Evolutionary conservation across 805 yeast species (phyloP).

Genomic region (Lipomyces kockii): DNA sequence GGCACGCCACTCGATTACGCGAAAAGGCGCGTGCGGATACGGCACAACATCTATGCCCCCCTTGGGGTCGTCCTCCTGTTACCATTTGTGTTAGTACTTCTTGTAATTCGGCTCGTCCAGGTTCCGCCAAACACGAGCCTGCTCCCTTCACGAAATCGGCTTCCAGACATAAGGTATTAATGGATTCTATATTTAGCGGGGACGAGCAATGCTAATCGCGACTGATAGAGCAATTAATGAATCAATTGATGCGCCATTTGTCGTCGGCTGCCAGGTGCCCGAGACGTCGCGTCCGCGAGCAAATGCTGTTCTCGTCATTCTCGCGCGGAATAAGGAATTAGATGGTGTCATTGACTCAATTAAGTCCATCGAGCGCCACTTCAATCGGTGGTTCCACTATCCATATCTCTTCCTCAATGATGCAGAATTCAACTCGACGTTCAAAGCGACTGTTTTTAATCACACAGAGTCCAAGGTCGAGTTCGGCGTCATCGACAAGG

Average conservation of each 20-base stretch:
- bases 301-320: constrained; percentile 82
- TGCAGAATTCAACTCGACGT: constrained; percentile 69
- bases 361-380: constrained; percentile 78
- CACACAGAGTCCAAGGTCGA: constrained; percentile 65
- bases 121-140: constrained; percentile 3
- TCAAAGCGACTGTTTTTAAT: constrained; percentile 56
- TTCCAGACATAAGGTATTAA: constrained; percentile 19
- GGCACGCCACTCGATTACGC: constrained; percentile 16
- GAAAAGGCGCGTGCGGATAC: constrained; percentile 31
- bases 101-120: constrained; percentile 6
- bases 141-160: constrained; percentile 4
- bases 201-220: background rate
- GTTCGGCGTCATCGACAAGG: constrained; percentile 67
- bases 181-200: background rate
- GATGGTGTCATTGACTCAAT: constrained; percentile 77
- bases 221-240: constrained; percentile 29
- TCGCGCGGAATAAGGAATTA: constrained; percentile 80
- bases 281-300: constrained; percentile 59
- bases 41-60: constrained; percentile 26
- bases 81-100: constrained; percentile 18
- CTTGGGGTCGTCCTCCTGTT: constrained; percentile 19
- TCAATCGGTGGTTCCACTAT: constrained; percentile 91
- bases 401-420: constrained; percentile 92
- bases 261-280: constrained; percentile 56
- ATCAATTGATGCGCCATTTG: constrained; percentile 54